Percentiles rank a stretch among this genome's conserved stretches.
Evolutionary conservation across 345 rosid species (phyloP).

Genomic region (Toxicodendron radicans): DNA sequence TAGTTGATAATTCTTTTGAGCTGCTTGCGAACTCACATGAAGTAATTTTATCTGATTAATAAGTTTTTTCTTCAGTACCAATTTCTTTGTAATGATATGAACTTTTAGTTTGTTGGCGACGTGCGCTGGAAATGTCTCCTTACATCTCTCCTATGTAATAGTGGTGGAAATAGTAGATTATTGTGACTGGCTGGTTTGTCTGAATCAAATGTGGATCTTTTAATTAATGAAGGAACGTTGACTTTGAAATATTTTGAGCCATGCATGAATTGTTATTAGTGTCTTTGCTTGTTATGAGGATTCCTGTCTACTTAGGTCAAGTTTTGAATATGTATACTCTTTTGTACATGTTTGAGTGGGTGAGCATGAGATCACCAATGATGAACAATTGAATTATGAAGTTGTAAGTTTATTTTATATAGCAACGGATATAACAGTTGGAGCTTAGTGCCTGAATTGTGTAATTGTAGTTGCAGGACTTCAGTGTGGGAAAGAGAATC

Average conservation of each 20-base stretch:
- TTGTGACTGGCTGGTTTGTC: neutral
- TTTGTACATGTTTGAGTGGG: neutral
- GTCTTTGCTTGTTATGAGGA: neutral
- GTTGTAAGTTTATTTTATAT: neutral
- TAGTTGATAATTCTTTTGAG: too few species aligned
- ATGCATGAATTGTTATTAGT: too few species aligned
- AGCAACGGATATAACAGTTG: neutral
- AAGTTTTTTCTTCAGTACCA: neutral
- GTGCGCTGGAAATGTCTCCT: neutral
- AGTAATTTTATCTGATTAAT: neutral
- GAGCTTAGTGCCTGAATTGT: neutral
- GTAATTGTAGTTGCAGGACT: constrained; percentile 54
- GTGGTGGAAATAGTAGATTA: neutral
- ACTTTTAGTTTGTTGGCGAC: too few species aligned
- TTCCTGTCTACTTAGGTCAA: neutral
- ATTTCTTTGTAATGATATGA: too few species aligned
- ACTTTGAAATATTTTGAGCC: neutral
- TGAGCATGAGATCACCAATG: neutral
- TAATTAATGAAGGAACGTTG: neutral
- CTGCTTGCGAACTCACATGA: too few species aligned
- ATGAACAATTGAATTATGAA: neutral
- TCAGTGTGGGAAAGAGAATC: constrained; percentile 70
- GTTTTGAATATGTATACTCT: neutral
- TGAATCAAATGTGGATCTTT: neutral
- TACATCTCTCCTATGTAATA: too few species aligned